Percentiles rank a stretch among this genome's conserved stretches.
These are phyloP conservation scores for Halenospora varia DNA, from an alignment of 495 filamentous ascomycete species.

Conservation along the genomic window DNA sequence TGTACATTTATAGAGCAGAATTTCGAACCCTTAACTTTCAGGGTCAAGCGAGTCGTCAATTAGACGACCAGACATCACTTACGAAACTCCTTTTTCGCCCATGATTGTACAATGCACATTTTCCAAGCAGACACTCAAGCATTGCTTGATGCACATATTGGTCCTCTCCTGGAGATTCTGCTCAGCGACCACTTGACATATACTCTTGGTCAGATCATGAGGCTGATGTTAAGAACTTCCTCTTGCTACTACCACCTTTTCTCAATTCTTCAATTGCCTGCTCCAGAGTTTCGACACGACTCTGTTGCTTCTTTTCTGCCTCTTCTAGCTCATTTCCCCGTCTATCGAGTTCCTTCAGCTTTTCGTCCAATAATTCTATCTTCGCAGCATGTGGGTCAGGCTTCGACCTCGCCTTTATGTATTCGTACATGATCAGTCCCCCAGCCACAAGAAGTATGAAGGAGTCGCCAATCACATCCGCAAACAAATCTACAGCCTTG, in stretches of 20 bases:
- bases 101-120: background rate
- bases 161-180: background rate
- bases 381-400: conserved; percentile 59
- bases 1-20: conserved; percentile 14
- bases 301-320: conserved; percentile 51
- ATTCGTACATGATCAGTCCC: conserved; percentile 77
- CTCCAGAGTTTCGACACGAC: conserved; percentile 61
- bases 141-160: background rate
- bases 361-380: conserved; percentile 68
- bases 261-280: conserved; percentile 60
- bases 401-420: conserved; percentile 68
- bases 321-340: conserved; percentile 64
- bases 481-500: conserved; percentile 94
- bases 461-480: conserved; percentile 86
- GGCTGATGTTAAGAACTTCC: conserved; percentile 21
- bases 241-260: conserved; percentile 46
- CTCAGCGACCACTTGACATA: background rate
- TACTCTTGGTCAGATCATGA: background rate
- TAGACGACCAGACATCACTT: too few relatives aligned
- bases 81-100: too few relatives aligned
- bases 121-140: background rate
- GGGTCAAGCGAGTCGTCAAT: conserved; percentile 1
- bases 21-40: conserved; percentile 1
- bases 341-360: conserved; percentile 49
- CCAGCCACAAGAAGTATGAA: conserved; percentile 85